A percentile compares a stretch with the other conserved stretches of the same genome.
Conservation (phyloP, 2,329 filamentous ascomycete species). For the Sporothrix luriei region DNA sequence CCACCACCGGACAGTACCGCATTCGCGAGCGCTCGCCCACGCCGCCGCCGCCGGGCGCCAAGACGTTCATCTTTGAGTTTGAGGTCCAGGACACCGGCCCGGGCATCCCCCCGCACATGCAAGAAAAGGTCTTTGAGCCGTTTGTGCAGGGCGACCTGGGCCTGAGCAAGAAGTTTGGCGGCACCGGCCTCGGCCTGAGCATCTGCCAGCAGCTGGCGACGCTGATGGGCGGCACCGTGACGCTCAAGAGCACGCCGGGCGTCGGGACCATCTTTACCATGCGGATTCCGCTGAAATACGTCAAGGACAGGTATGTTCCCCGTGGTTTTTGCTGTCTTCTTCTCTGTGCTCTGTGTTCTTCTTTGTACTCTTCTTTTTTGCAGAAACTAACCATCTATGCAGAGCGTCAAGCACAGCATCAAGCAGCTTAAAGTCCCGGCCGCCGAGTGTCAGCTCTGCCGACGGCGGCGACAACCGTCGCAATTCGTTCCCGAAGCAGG, state of each 20-base stretch:
- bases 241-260: conserved; percentile 69
- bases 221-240: conserved; percentile 79
- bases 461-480: conserved; percentile 46
- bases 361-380: no score
- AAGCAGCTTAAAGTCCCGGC: conserved; percentile 56
- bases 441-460: conserved; percentile 50
- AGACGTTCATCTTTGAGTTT: conserved; percentile 77
- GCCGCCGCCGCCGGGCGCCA: conserved; percentile 63
- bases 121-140: conserved; percentile 85
- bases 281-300: conserved; percentile 76
- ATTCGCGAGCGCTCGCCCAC: conserved; percentile 60
- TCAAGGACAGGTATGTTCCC: conserved; percentile 54
- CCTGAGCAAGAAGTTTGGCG: conserved; percentile 85
- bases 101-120: conserved; percentile 76
- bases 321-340: no score
- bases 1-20: conserved; percentile 48
- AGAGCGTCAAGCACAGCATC: conserved; percentile 57
- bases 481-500: conserved; percentile 40
- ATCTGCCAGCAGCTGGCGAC: conserved; percentile 85
- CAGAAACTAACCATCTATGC: neutral
- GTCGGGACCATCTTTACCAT: conserved; percentile 80
- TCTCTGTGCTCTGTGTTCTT: no score
- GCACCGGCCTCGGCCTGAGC: conserved; percentile 82
- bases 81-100: conserved; percentile 87
- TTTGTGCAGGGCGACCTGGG: conserved; percentile 93